Evolutionary conservation across 2,329 filamentous ascomycete species (phyloP), one percentile per base, ranked within the genome.

Genomic region (Microascus cirrosus): DNA sequence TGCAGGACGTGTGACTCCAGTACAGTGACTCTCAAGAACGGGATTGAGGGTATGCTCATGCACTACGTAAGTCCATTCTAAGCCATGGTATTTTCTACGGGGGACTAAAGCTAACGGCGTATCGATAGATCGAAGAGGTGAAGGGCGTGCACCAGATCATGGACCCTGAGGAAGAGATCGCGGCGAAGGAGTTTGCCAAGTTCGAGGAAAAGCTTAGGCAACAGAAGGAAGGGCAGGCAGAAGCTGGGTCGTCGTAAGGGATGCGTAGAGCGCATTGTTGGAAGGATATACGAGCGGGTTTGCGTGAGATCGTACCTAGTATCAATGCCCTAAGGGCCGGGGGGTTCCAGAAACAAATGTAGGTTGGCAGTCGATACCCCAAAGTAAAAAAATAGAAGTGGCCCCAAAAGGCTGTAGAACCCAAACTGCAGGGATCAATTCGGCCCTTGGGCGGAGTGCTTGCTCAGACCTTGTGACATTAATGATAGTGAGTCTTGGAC

Each of bases 11-110:
- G 94, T 71, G 94, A 97, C 71, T 95, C 90, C 53, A 96, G 92
- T 70, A 97, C 94, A 0, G 92, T 96, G 39, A 99, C 94, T 34
- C 73, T 99, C 63, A 96, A 95, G 79, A 97, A 95, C 70, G 94
- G 94, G 7, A 99, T 99, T 64, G 94, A 99, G 79, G 90, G 89
- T 63, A 97, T 99, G 94, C 72, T 97, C 70, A 96, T 96, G 90
- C 90, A 93, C 71, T 94, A 94, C 71, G 88, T 91, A 72, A 81
- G 87, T 83, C 57, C 39, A 24, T 36, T 39, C 53, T 32, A 32
- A 4, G 13, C 48, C 8, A n/a, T 6, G 20, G 45, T 12, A 22
- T 12, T 8, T 50, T 12, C 6, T 3, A 24, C 11, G 22, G 7
- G 20, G 5, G 45, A 24, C 5, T 24, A 24, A 4, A 24, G 45